phyloP scores from a whole-genome alignment of 768 basidiomycete genomes.

The Omphalotus guepiniiformis region DNA sequence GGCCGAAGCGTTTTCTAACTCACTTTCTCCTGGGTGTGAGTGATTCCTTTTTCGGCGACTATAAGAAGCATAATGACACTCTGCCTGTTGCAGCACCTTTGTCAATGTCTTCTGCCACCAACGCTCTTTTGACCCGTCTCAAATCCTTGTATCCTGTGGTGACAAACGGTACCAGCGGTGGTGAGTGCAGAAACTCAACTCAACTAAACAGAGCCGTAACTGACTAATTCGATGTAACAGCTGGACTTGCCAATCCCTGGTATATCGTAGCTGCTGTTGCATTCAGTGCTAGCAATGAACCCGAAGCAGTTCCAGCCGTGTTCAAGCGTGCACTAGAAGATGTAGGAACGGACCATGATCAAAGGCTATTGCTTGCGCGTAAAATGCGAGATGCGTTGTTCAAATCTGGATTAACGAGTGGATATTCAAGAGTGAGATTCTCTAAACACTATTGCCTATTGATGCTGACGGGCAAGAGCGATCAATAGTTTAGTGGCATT shows the following conservation, averaged over 20 bases:
- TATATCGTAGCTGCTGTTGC: conserved; percentile 53
- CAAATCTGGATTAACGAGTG: conserved; percentile 54
- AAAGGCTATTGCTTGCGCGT: conserved; percentile 41
- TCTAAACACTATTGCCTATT: background rate
- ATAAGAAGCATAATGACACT: too few species aligned
- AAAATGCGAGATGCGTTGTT: conserved; percentile 61
- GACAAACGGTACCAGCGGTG: conserved; percentile 10
- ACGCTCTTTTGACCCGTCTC: conserved; percentile 38
- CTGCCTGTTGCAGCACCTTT: too few species aligned
- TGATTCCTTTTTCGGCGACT: too few species aligned
- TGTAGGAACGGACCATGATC: conserved; percentile 20
- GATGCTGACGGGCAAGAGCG: conserved; percentile 35
- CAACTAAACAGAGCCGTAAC: background rate
- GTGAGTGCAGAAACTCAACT: too few species aligned
- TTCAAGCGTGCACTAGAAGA: conserved; percentile 47
- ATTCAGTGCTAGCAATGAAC: conserved; percentile 54
- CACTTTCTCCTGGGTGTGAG: too few species aligned
- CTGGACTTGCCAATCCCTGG: conserved; percentile 51
- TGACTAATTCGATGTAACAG: background rate
- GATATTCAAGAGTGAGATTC: conserved; percentile 51
- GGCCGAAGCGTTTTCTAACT: too few species aligned
- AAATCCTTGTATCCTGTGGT: conserved; percentile 41
- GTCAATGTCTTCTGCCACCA: conserved; percentile 26
- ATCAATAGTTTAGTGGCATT: conserved; percentile 56
- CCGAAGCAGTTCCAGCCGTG: conserved; percentile 54